Evolutionary conservation across 139 green algal species (phyloP), one percentile per base, ranked within the genome.

Genomic region (Closterium sp.): DNA sequence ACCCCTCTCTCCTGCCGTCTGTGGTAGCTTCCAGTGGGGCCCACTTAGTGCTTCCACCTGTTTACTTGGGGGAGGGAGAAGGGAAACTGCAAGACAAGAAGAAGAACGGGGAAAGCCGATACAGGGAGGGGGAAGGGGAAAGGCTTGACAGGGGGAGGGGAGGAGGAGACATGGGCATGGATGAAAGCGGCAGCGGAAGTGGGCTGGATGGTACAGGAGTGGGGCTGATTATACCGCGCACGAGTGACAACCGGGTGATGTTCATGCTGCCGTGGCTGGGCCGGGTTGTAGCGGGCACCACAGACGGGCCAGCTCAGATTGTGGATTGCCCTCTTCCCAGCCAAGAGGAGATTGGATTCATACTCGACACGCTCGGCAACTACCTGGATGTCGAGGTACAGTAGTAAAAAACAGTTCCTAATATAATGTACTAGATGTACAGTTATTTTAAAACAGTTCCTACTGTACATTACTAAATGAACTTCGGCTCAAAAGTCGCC

Each of bases 191-290:
- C 64, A 16, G 64, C 64, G 64, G 64, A 28, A 16, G 64, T 83
- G 64, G 64, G 16, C 12, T 10, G 12, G 94, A n/a, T 96, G 96
- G 1, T 88, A 95, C 34, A 28, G 35, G 91, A 30, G 94, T 96
- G 7, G 98, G 98, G 34, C 96, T 99, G 91, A 99, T 99, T 89
- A 96, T 99, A 34, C 98, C 98, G 84, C 99, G 99, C 93, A 99
- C 98, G 86, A 98, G 91, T 94, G 98, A 99, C 91, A 97, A 97
- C 0, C 95, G 98, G 2, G 97, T 99, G 34, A 95, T 99, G 85
- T 99, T 99, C 95, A 96, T 99, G 96, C 95, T 99, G 85, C 98
- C 97, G 12, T 96, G 94, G 94, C 43, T 92, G 38, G 92, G 90
- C 84, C 66, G 95, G 32, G 96, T 97, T 33, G 98, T 99, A 83